These are phyloP conservation scores for Pseudisothecium myosuroides DNA, from an alignment of 225 moss, liverwort and hornwort genomes.

Conservation along the genomic window DNA sequence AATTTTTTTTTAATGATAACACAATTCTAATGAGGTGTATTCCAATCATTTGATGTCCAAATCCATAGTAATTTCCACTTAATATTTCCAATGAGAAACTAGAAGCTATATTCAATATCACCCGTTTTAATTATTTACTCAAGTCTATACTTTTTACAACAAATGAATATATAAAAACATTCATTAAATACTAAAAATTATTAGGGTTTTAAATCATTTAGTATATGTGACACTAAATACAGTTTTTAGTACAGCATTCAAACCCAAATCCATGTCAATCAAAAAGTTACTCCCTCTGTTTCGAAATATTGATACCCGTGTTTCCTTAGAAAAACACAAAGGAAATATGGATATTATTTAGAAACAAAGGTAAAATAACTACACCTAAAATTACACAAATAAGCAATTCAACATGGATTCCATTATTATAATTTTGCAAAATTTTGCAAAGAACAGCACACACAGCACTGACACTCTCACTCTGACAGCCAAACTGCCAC, in stretches of 20 bases:
- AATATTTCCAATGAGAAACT: not conserved
- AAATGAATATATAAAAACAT: too few species aligned
- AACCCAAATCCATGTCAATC: not conserved
- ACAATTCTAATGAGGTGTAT: not conserved
- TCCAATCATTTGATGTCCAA: not conserved
- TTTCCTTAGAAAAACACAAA: too few species aligned
- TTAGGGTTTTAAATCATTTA: not conserved
- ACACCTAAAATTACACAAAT: not conserved
- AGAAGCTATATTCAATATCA: not conserved
- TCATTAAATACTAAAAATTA: too few species aligned
- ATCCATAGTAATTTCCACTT: not conserved
- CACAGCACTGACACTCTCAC: not conserved
- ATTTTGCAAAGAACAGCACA: not conserved
- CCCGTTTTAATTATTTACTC: not conserved
- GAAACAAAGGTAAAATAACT: too few species aligned
- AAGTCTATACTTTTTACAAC: rapidly evolving
- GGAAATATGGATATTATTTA: rapidly evolving
- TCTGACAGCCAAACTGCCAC: not conserved
- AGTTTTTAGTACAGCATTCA: not conserved
- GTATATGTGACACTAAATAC: too few species aligned
- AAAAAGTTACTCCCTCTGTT: not conserved
- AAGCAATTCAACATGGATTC: not conserved
- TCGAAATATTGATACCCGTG: not conserved
- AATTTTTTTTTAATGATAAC: not conserved
- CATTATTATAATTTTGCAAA: not conserved